Evolutionary conservation across 2,329 filamentous ascomycete genomes (phyloP).

Genomic region (Neofusicoccum umdonicola): DNA sequence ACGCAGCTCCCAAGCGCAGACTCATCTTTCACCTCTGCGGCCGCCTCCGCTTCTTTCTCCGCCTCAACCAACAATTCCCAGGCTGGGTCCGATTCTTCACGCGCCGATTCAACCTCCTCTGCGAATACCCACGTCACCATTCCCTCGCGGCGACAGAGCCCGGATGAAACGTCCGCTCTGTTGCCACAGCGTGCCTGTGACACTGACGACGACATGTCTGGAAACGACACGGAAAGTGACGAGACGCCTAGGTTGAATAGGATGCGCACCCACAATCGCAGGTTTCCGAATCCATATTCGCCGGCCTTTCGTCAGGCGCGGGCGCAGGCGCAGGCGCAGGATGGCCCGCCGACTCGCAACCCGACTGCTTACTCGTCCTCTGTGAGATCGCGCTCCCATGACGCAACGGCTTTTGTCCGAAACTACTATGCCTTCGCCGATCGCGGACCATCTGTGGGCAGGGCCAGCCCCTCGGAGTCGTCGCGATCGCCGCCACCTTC

Average conservation of each 20-base stretch:
- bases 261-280: constrained; percentile 15
- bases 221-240: neutral
- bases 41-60: constrained; percentile 51
- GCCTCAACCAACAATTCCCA: constrained; percentile 14
- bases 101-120: constrained; percentile 29
- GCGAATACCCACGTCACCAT: constrained; percentile 39
- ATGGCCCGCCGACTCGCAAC: constrained; percentile 28
- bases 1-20: constrained; percentile 74
- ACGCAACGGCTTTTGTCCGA: constrained; percentile 30
- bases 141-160: constrained; percentile 39
- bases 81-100: constrained; percentile 1
- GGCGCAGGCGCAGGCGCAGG: neutral
- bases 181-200: constrained; percentile 47
- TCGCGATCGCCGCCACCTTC: neutral
- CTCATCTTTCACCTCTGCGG: constrained; percentile 75
- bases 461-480: neutral
- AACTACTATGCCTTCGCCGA: constrained; percentile 26
- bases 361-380: constrained; percentile 29
- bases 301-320: neutral
- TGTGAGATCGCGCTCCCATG: constrained; percentile 28
- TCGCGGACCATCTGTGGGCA: neutral
- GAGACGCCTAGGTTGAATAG: neutral
- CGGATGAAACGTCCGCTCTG: constrained; percentile 43
- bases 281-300: constrained; percentile 18
- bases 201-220: constrained; percentile 36